Conservation (phyloP, 2,329 filamentous ascomycete species). For the Endothia cerciana region DNA sequence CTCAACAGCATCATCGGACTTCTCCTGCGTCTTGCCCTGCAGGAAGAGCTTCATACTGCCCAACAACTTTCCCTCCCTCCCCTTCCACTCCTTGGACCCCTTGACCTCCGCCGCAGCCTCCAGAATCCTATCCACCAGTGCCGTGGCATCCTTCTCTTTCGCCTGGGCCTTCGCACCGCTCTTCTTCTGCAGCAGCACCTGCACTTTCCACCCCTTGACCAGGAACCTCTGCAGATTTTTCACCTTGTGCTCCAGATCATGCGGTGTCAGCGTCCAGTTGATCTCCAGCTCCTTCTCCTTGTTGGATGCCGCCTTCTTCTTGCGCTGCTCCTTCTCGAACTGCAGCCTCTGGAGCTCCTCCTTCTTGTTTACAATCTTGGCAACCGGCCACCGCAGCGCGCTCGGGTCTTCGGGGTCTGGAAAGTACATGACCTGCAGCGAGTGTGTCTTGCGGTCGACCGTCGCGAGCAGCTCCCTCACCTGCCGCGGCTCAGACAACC, state of each 20-base stretch:
- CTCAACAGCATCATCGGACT: slow-evolving; percentile 15
- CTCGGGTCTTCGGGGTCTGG: slow-evolving; percentile 39
- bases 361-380: slow-evolving; percentile 68
- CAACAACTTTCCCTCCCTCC: slow-evolving; percentile 47
- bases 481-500: slow-evolving; percentile 43
- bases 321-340: slow-evolving; percentile 48
- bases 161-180: slow-evolving; percentile 67
- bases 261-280: slow-evolving; percentile 80
- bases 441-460: slow-evolving; percentile 40
- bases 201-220: slow-evolving; percentile 73
- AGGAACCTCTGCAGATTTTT: slow-evolving; percentile 71
- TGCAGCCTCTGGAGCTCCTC: slow-evolving; percentile 49
- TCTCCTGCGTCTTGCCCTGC: slow-evolving; percentile 41
- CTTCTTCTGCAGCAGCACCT: slow-evolving; percentile 68
- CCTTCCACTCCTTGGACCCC: slow-evolving; percentile 47
- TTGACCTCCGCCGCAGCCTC: slow-evolving; percentile 37
- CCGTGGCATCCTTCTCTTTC: slow-evolving; percentile 62
- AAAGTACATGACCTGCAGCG: slow-evolving; percentile 48
- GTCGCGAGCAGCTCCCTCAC: slow-evolving; percentile 46
- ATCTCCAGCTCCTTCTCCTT: slow-evolving; percentile 78
- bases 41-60: slow-evolving; percentile 43
- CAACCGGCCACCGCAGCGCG: slow-evolving; percentile 57
- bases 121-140: slow-evolving; percentile 57
- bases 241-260: slow-evolving; percentile 76
- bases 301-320: slow-evolving; percentile 46